A percentile compares a stretch with the other conserved stretches of the same genome.
Conservation (phyloP, 345 rosid genomes). For the Salix caprea region DNA sequence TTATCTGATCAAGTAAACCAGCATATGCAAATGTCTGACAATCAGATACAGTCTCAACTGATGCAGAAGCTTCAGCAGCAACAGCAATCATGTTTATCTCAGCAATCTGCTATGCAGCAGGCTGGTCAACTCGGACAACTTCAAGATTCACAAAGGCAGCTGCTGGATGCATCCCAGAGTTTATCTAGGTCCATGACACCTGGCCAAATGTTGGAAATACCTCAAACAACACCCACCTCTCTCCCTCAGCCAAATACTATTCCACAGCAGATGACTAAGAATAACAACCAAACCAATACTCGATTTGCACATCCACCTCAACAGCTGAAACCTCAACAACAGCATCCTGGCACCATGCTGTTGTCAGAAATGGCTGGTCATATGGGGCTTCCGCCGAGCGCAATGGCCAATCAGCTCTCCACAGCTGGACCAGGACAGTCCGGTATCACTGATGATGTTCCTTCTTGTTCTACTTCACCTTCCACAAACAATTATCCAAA, state of each 20-base stretch:
- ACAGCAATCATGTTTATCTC: constrained; percentile 43
- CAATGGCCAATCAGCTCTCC: constrained; percentile 29
- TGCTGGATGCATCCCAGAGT: constrained; percentile 49
- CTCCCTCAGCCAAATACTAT: constrained; percentile 35
- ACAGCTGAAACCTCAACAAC: constrained; percentile 38
- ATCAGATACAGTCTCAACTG: constrained; percentile 57
- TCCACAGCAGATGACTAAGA: constrained; percentile 42
- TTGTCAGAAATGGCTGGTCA: constrained; percentile 36
- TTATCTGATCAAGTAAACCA: constrained; percentile 44
- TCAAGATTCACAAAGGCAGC: constrained; percentile 52
- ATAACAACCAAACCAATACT: constrained; percentile 33
- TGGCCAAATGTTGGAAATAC: constrained; percentile 41
- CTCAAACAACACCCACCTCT: constrained; percentile 35
- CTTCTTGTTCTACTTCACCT: constrained; percentile 59
- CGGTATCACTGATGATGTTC: constrained; percentile 50
- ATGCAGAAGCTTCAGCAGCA: constrained; percentile 79
- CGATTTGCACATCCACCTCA: constrained; percentile 34
- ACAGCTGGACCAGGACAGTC: constrained; percentile 41
- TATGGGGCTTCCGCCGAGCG: constrained; percentile 27
- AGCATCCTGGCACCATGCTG: constrained; percentile 33
- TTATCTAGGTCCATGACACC: constrained; percentile 41
- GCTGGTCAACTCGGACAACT: constrained; percentile 37
- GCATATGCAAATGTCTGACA: constrained; percentile 45
- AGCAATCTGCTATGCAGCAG: constrained; percentile 47
- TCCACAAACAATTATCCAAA: constrained; percentile 40